Percentiles rank a stretch among this genome's conserved stretches.
These are phyloP conservation scores for Rehmannia glutinosa DNA, from an alignment of 257 asterid species.

Conservation along the genomic window DNA sequence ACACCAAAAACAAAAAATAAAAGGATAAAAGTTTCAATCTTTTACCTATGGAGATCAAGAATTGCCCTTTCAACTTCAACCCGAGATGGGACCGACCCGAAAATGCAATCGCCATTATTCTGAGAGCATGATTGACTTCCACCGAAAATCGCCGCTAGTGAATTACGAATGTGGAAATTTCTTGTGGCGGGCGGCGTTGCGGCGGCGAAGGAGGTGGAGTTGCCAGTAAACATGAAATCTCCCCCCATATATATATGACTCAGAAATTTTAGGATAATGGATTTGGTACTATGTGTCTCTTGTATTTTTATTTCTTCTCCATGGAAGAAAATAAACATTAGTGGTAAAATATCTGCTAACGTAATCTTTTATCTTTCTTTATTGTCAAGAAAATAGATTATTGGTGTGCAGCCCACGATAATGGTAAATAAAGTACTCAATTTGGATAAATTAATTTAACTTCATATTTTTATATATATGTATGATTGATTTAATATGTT, in stretches of 20 bases:
- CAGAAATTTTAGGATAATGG: no score
- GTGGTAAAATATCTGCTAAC: no score
- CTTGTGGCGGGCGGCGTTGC: conserved; percentile 20
- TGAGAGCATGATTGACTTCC: conserved; percentile 17
- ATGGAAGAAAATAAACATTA: no score
- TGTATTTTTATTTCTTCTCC: neutral
- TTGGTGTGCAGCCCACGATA: no score
- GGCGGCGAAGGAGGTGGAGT: conserved; percentile 19
- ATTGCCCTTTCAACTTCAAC: conserved; percentile 56
- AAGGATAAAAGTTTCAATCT: neutral
- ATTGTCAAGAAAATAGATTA: no score
- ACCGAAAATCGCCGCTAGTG: conserved; percentile 14
- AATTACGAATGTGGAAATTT: conserved; percentile 1
- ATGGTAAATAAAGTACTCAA: no score
- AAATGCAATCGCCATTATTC: neutral
- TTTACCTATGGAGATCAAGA: conserved; percentile 47
- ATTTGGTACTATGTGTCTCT: no score
- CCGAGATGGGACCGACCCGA: conserved; percentile 54
- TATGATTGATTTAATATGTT: no score
- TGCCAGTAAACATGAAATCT: conserved; percentile 27
- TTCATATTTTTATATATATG: no score
- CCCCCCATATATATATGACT: conserved; percentile 37
- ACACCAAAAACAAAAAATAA: neutral
- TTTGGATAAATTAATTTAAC: no score
- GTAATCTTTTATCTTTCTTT: no score